A percentile compares a stretch with the other conserved stretches of the same genome.
Evolutionary conservation across 371 early-diverging fungal species (phyloP).

Genomic region (Parasitella parasitica): DNA sequence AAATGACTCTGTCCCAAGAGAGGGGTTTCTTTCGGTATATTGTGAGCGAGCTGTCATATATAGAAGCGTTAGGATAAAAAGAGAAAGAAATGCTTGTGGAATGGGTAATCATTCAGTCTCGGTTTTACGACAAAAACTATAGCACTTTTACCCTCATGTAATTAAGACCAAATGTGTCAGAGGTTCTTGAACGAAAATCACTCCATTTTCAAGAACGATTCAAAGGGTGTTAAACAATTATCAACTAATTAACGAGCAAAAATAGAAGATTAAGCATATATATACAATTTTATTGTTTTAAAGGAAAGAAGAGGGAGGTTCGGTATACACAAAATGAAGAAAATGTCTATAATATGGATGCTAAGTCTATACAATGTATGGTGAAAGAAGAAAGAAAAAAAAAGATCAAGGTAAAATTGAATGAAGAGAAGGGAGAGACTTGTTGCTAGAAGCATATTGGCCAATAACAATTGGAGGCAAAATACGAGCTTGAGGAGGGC

Average conservation of each 20-base stretch:
- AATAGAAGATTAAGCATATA: too few species aligned
- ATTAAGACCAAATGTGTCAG: too few species aligned
- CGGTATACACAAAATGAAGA: constrained; percentile 1
- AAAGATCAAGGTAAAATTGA: background rate
- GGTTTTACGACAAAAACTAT: too few species aligned
- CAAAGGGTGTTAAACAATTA: too few species aligned
- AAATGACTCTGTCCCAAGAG: background rate
- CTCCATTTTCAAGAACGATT: background rate
- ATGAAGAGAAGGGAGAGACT: constrained; percentile 1
- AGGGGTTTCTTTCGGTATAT: background rate
- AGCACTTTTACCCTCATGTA: too few species aligned
- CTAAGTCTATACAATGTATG: background rate
- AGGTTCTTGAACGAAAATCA: too few species aligned
- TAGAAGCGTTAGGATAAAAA: background rate
- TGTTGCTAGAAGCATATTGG: background rate
- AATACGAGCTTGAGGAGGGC: constrained; percentile 44
- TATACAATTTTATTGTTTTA: constrained; percentile 15
- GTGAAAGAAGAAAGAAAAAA: background rate
- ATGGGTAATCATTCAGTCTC: too few species aligned
- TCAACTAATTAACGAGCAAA: too few species aligned
- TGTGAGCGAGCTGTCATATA: background rate
- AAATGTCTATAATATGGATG: background rate
- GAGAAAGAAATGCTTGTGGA: too few species aligned
- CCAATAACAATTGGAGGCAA: constrained; percentile 36
- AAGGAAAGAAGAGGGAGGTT: background rate